Percentiles rank a stretch among this genome's conserved stretches.
Conservation (phyloP, 2,329 filamentous ascomycete genomes). For the Byssothecium circinans region DNA sequence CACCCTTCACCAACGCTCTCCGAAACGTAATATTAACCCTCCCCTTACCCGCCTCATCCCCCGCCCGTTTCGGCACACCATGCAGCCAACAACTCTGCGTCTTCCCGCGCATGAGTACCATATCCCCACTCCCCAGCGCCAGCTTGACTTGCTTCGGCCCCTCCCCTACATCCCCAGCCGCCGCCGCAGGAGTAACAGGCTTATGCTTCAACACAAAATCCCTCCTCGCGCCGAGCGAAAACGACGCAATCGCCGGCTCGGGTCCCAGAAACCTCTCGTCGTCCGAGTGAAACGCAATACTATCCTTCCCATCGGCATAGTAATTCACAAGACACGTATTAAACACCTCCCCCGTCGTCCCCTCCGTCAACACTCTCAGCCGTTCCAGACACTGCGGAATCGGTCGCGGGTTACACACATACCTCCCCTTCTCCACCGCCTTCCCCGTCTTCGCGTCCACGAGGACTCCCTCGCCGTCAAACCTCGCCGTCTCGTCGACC, state of each 20-base stretch:
- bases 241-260: constrained; percentile 72
- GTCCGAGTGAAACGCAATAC: constrained; percentile 78
- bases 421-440: constrained; percentile 50
- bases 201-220: constrained; percentile 84
- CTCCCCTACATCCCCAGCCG: constrained; percentile 34
- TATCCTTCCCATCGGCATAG: constrained; percentile 75
- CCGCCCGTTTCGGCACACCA: constrained; percentile 73
- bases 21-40: constrained; percentile 78
- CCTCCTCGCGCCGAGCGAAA: constrained; percentile 70
- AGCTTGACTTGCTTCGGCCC: constrained; percentile 53
- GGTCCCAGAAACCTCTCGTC: constrained; percentile 75
- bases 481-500: constrained; percentile 65
- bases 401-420: constrained; percentile 66
- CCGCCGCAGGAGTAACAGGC: constrained; percentile 48
- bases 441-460: constrained; percentile 49
- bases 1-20: constrained; percentile 68
- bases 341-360: constrained; percentile 66
- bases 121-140: constrained; percentile 67
- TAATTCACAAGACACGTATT: constrained; percentile 85
- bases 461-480: constrained; percentile 45
- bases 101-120: constrained; percentile 74
- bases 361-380: constrained; percentile 65
- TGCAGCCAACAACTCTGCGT: constrained; percentile 78
- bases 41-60: constrained; percentile 62
- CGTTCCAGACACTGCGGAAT: constrained; percentile 70